Evolutionary conservation across 2,329 filamentous ascomycete species (phyloP), one percentile per base, ranked within the genome.

Genomic region (Cercospora janseana): DNA sequence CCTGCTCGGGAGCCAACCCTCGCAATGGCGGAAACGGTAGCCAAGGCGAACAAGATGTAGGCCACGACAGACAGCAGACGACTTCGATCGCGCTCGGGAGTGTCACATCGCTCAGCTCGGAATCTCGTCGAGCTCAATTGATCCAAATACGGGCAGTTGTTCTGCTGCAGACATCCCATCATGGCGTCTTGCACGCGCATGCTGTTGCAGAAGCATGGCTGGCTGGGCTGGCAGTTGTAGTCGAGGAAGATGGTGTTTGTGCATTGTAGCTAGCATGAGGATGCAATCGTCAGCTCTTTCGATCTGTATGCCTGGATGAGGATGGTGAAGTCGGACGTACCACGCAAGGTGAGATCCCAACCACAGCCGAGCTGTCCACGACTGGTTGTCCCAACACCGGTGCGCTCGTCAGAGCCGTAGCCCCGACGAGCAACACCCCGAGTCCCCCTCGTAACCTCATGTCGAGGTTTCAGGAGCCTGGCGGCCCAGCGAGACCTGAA

Each of bases 161-260:
- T 38, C 6, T 23, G 24, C 8, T 32, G 9, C 7, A 55, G 16
- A 13, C 53, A 55, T 6, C 42, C 21, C 16, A 28, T 34, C 28
- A 49, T 26, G 32, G 41, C 34, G 15, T 34, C 44, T 15, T 43
- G 41, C 2, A 55, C 24, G 10, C 29, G 15, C 26, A n/a, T 28
- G 20, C 49, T 49, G 20, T 52, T 42, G 35, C 53, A 55, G 31
- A 55, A 55, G 27, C 53, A 55, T 26, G 53, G 16, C 8, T 52
- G 40, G 18, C 38, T 35, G 3, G 42, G 46, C 16, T 42, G 43
- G 38, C 53, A 55, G 35, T 43, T 18, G 27, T 52, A 55, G 18
- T 13, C 27, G 6, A 16, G 15, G 7, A 55, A 38, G 12, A 52
- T 27, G n/a, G 40, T 35, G 28, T 24, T 46, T 15, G 24, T 41